phyloP scores from a whole-genome alignment of 73 alveolate species.

The Symbiodinium pilosum region DNA sequence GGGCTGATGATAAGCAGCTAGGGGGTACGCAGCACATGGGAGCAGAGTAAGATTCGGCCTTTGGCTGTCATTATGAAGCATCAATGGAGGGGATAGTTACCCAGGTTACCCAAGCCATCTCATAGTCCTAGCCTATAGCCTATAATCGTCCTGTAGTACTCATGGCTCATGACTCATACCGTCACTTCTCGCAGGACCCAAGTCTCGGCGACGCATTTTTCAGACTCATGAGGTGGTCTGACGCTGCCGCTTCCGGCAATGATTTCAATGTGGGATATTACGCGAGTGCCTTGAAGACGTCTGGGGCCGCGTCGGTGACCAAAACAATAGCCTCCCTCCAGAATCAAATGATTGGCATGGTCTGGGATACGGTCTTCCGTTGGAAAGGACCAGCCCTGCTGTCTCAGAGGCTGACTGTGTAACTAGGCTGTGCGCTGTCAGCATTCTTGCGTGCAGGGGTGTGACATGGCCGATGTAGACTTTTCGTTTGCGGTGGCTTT shows the following conservation, averaged over 20 bases:
- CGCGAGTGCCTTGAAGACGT: background rate
- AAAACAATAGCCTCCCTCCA: background rate
- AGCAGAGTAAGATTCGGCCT: too few relatives aligned
- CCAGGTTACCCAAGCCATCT: too few relatives aligned
- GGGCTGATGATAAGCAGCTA: too few relatives aligned
- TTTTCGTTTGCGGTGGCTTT: background rate
- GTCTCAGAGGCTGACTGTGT: background rate
- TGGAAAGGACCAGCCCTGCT: background rate
- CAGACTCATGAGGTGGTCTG: background rate
- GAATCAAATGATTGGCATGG: background rate
- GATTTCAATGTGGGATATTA: background rate
- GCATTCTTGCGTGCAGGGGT: too few relatives aligned
- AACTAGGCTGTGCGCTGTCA: background rate
- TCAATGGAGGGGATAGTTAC: too few relatives aligned
- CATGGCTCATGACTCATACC: too few relatives aligned
- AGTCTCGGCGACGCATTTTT: background rate
- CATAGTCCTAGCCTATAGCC: too few relatives aligned
- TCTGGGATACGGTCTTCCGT: background rate
- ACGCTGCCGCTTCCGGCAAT: background rate
- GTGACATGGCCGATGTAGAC: too few relatives aligned
- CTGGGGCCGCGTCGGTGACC: background rate
- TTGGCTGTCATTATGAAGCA: too few relatives aligned
- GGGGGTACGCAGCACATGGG: too few relatives aligned
- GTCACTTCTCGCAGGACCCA: too few relatives aligned
- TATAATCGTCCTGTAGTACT: too few relatives aligned